Percentiles rank a stretch among this genome's conserved stretches.
Evolutionary conservation across 257 asterid genomes (phyloP).

Genomic region (Fraxinus anomala): DNA sequence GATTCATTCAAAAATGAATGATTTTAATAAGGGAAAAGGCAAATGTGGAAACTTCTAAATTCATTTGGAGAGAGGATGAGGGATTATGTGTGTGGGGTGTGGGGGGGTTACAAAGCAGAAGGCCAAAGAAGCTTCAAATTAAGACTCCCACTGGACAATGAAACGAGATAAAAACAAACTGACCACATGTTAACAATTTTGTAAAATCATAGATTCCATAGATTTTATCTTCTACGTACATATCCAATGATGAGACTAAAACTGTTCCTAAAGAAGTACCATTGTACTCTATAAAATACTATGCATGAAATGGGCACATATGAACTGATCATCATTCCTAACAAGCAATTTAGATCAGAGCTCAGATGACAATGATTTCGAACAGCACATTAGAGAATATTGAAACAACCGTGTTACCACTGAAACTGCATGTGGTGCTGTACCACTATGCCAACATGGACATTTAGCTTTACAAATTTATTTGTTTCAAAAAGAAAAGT

Average conservation of each 20-base stretch:
- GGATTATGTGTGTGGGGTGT: neutral
- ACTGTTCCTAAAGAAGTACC: neutral
- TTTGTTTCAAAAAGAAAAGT: too few species aligned
- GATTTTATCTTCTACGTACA: neutral
- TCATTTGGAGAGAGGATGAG: too few species aligned
- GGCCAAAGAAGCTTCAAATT: neutral
- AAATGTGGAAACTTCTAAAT: neutral
- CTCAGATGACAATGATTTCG: neutral
- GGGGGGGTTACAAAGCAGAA: neutral
- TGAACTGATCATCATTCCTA: conserved; percentile 18
- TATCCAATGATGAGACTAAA: neutral
- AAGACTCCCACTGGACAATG: neutral
- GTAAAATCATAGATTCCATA: neutral
- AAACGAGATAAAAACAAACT: conserved; percentile 4
- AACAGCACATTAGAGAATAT: neutral
- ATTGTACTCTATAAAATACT: conserved; percentile 1
- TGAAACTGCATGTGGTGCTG: too few species aligned
- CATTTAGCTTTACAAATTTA: too few species aligned
- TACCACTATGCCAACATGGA: too few species aligned
- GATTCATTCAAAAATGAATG: neutral
- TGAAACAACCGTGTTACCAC: too few species aligned
- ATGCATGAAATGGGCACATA: conserved; percentile 7
- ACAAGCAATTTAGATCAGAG: conserved; percentile 14
- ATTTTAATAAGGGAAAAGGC: neutral
- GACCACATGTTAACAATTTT: neutral